Evolutionary conservation across 2,329 filamentous ascomycete species (phyloP).

Genomic region (Zymoseptoria ardabiliae): DNA sequence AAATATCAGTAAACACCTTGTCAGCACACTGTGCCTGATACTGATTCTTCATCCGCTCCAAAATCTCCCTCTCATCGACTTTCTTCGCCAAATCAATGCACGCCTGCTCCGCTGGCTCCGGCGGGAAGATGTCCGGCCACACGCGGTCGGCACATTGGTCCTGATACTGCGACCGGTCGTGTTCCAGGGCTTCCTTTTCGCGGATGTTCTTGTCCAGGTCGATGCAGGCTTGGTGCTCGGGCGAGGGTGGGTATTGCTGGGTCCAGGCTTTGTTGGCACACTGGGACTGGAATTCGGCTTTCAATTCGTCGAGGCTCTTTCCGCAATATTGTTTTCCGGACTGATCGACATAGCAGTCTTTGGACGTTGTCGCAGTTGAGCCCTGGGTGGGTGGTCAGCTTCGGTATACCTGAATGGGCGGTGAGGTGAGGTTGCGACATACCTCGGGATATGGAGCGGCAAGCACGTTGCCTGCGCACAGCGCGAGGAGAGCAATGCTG

Average conservation of each 20-base stretch:
- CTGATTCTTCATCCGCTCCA: neutral
- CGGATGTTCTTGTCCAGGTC: no score
- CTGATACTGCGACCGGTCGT: neutral
- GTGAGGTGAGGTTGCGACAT: neutral
- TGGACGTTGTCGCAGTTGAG: neutral
- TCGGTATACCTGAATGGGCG: neutral
- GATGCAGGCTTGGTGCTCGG: no score
- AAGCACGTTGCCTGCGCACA: neutral
- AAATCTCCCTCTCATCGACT: neutral
- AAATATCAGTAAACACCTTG: neutral
- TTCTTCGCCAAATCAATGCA: neutral
- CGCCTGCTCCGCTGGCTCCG: neutral
- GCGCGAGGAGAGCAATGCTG: neutral
- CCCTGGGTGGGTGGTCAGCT: neutral
- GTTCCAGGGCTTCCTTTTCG: no score
- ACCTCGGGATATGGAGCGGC: neutral
- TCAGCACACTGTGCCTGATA: neutral
- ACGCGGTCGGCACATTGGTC: neutral
- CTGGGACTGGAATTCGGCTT: neutral
- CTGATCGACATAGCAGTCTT: neutral
- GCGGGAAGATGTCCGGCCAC: neutral
- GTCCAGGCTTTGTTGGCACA: neutral
- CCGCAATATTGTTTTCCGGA: neutral
- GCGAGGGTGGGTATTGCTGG: no score
- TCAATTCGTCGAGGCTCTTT: neutral